phyloP scores from a whole-genome alignment of 2,329 filamentous ascomycete genomes.

The Colletotrichum plurivorum region DNA sequence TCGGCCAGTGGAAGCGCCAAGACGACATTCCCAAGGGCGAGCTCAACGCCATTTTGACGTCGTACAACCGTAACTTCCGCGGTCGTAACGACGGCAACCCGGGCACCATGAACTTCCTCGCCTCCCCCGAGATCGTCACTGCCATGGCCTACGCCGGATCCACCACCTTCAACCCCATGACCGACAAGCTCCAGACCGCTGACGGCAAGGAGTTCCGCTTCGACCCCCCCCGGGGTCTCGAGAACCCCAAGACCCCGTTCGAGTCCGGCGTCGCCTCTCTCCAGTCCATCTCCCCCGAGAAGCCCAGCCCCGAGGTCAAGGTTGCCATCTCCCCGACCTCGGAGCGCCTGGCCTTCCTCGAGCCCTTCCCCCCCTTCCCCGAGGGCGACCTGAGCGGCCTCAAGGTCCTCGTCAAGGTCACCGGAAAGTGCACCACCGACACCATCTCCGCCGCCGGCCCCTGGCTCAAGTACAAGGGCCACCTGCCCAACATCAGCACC shows the following conservation, averaged over 20 bases:
- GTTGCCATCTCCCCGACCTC: conserved; percentile 91
- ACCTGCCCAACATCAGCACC: conserved; percentile 96
- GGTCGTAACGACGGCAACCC: conserved; percentile 97
- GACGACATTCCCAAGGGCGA: conserved; percentile 89
- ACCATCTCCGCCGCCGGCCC: conserved; percentile 97
- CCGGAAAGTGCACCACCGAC: conserved; percentile 98
- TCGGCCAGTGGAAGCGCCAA: conserved; percentile 94
- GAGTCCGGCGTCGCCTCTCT: conserved; percentile 83
- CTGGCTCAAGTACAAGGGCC: conserved; percentile 99
- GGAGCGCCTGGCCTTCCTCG: conserved; percentile 88
- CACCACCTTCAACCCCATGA: conserved; percentile 97
- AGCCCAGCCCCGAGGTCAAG: conserved; percentile 65
- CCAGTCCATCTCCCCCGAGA: conserved; percentile 80
- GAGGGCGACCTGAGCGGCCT: conserved; percentile 80
- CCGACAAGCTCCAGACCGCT: conserved; percentile 84
- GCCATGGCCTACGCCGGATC: conserved; percentile 94
- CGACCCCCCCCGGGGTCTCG: conserved; percentile 79
- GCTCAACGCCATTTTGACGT: conserved; percentile 93
- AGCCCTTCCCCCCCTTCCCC: conserved; percentile 91
- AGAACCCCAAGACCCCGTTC: conserved; percentile 76
- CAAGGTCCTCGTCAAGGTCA: conserved; percentile 93
- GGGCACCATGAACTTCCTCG: conserved; percentile 98
- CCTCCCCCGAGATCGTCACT: conserved; percentile 95
- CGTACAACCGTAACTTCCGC: conserved; percentile 98
- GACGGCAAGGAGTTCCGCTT: conserved; percentile 89